phyloP scores from a whole-genome alignment of 2,329 filamentous ascomycete genomes.

The Leptoxyphium fumago region DNA sequence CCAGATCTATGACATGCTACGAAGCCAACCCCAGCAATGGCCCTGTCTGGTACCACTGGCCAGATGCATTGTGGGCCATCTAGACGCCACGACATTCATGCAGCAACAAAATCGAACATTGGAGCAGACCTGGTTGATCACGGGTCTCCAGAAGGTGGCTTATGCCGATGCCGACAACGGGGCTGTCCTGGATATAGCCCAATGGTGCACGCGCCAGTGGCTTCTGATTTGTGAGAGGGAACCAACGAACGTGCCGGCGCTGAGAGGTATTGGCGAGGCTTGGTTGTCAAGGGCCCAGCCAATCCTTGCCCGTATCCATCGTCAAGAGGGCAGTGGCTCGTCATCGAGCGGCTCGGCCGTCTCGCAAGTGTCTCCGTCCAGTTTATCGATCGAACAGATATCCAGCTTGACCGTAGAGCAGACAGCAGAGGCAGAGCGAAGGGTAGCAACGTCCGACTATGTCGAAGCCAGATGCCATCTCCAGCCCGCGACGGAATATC shows the following conservation, averaged over 20 bases:
- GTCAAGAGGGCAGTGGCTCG: constrained; percentile 26
- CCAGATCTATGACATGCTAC: constrained; percentile 21
- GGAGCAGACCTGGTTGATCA: constrained; percentile 29
- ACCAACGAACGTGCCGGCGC: constrained; percentile 27
- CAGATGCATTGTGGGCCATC: constrained; percentile 23
- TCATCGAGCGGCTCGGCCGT: constrained; percentile 17
- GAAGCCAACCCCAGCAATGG: constrained; percentile 16
- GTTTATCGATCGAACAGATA: not conserved
- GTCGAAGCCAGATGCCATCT: constrained; percentile 38
- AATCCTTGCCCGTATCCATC: constrained; percentile 33
- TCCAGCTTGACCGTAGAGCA: not conserved
- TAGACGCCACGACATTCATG: constrained; percentile 26
- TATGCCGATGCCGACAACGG: constrained; percentile 35
- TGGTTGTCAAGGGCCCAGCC: constrained; percentile 40
- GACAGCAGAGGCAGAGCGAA: constrained; percentile 22
- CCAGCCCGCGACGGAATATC: constrained; percentile 38
- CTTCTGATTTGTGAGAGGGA: constrained; percentile 30
- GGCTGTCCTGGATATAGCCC: constrained; percentile 30
- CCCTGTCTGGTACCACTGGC: constrained; percentile 17
- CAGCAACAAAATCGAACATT: constrained; percentile 19
- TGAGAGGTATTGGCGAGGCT: constrained; percentile 34
- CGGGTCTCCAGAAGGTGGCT: constrained; percentile 34
- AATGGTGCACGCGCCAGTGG: constrained; percentile 36
- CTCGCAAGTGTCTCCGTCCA: not conserved
- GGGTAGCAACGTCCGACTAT: constrained; percentile 28